Percentiles rank a stretch among this genome's conserved stretches.
phyloP scores from a whole-genome alignment of 176 grass and related monocot genomes.

The Calamus simplicifolius region DNA sequence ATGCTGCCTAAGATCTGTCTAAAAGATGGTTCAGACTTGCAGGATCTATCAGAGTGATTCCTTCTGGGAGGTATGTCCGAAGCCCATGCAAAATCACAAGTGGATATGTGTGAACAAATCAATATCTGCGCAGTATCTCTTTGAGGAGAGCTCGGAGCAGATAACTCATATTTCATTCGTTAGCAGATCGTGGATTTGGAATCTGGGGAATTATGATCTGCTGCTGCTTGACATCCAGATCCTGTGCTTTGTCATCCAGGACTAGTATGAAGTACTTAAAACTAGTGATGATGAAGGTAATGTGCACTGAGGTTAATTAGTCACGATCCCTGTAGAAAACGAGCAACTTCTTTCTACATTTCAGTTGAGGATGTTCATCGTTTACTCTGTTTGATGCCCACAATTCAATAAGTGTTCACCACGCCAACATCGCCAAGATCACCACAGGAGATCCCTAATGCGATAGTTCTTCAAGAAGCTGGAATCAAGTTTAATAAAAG shows the following conservation, averaged over 20 bases:
- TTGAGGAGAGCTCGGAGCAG: too few relatives aligned
- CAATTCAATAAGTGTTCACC: background rate
- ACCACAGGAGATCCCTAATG: background rate
- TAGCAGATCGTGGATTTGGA: constrained; percentile 12
- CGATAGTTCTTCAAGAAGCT: background rate
- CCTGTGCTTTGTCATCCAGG: background rate
- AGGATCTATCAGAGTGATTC: too few relatives aligned
- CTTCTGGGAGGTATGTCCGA: too few relatives aligned
- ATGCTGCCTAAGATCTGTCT: too few relatives aligned
- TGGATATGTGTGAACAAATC: too few relatives aligned
- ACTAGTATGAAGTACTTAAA: background rate
- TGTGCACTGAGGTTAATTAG: background rate
- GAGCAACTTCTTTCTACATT: background rate
- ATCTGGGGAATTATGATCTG: constrained; percentile 14
- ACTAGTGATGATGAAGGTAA: too few relatives aligned
- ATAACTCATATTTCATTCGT: background rate
- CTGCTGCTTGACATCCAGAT: constrained; percentile 1
- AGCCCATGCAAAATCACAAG: too few relatives aligned
- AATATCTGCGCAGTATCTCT: too few relatives aligned
- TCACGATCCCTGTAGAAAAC: background rate
- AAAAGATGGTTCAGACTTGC: too few relatives aligned
- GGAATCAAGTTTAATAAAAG: constrained; percentile 5
- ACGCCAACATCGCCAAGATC: too few relatives aligned
- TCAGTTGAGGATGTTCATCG: background rate
- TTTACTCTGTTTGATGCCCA: constrained; percentile 8